Percentiles rank a stretch among this genome's conserved stretches.
Evolutionary conservation across 352 stramenopile genomes (phyloP).

Genomic region (Phytophthora nicotianae): DNA sequence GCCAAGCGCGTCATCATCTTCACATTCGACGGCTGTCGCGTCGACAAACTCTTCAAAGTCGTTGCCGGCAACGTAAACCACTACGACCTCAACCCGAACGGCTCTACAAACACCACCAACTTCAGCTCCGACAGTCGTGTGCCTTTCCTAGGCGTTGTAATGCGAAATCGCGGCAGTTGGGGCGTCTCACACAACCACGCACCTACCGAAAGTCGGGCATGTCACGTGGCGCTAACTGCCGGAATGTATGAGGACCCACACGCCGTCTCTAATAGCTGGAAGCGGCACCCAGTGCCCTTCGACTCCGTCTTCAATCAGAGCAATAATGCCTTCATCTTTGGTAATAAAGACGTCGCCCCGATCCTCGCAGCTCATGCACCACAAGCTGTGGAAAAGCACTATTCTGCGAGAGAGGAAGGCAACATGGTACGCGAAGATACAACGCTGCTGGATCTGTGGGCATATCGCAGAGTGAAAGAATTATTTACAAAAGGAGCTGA

Average conservation of each 20-base stretch:
- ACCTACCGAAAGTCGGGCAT: constrained; percentile 80
- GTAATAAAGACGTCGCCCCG: constrained; percentile 81
- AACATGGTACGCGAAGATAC: constrained; percentile 74
- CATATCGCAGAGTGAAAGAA: constrained; percentile 55
- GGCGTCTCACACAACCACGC: constrained; percentile 87
- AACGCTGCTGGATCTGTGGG: constrained; percentile 76
- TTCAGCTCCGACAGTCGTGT: constrained; percentile 28
- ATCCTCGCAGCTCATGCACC: constrained; percentile 76
- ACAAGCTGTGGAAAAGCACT: constrained; percentile 68
- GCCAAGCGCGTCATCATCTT: constrained; percentile 79
- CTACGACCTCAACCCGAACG: constrained; percentile 22
- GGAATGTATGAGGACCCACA: constrained; percentile 90
- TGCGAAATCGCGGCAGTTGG: constrained; percentile 70
- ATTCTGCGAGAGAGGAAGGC: constrained; percentile 67
- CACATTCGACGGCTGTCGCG: constrained; percentile 80
- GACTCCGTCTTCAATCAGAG: constrained; percentile 89
- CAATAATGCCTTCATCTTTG: constrained; percentile 67
- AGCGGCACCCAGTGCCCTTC: constrained; percentile 84
- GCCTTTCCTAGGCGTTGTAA: constrained; percentile 72
- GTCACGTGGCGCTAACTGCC: constrained; percentile 83
- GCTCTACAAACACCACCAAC: neutral
- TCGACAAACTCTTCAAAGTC: constrained; percentile 81
- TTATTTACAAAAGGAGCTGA: constrained; percentile 47
- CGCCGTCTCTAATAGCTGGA: constrained; percentile 80
- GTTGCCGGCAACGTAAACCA: constrained; percentile 32